These are phyloP conservation scores for Saccharomycopsis lassenensis DNA, from an alignment of 805 yeast species.

Conservation along the genomic window DNA sequence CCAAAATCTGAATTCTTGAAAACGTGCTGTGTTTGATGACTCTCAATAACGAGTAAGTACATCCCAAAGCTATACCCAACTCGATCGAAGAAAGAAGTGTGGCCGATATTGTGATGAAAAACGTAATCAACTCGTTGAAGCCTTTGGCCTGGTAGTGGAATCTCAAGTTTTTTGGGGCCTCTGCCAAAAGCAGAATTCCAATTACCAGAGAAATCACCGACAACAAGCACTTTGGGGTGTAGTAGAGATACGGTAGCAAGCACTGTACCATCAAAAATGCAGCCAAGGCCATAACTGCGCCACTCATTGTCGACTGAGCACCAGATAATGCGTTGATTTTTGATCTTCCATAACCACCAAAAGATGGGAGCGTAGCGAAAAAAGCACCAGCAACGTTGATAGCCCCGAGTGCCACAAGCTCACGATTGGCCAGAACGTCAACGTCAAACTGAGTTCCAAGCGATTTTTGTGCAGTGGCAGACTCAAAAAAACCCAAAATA, in stretches of 20 bases:
- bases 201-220: conserved; percentile 73
- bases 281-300: conserved; percentile 67
- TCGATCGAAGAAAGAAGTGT: conserved; percentile 74
- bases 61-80: conserved; percentile 83
- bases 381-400: conserved; percentile 54
- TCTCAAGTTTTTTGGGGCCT: conserved; percentile 65
- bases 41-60: conserved; percentile 65
- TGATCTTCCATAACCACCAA: conserved; percentile 94
- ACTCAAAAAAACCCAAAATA: conserved; percentile 81
- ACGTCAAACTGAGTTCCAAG: conserved; percentile 62
- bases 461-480: conserved; percentile 86
- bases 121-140: conserved; percentile 62
- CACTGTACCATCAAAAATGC: conserved; percentile 56
- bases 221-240: conserved; percentile 67
- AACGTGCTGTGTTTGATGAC: conserved; percentile 71
- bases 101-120: conserved; percentile 49
- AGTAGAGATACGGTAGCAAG: conserved; percentile 53
- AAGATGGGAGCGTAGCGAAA: conserved; percentile 65
- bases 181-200: conserved; percentile 61
- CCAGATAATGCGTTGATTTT: conserved; percentile 82
- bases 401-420: conserved; percentile 78
- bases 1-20: conserved; percentile 77
- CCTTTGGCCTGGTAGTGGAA: conserved; percentile 72
- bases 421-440: conserved; percentile 78
- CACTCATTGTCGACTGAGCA: conserved; percentile 78